These are phyloP conservation scores for Physocladia obscura DNA, from an alignment of 192 early-diverging fungal species.

Conservation along the genomic window DNA sequence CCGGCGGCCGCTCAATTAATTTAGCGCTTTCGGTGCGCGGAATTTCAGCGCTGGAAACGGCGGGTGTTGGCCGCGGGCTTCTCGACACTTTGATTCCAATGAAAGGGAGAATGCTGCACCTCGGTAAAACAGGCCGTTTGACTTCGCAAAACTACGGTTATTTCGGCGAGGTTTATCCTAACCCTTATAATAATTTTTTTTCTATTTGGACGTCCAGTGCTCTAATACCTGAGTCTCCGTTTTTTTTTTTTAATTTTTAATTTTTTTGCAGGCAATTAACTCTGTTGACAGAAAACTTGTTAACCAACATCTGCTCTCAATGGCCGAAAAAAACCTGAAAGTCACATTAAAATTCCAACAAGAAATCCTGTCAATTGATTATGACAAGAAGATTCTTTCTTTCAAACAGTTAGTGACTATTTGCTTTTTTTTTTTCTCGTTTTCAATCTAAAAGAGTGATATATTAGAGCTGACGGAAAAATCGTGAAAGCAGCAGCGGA, in stretches of 20 bases:
- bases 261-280: constrained; percentile 76
- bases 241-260: no score
- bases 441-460: no score
- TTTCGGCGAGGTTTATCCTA: constrained; percentile 68
- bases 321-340: constrained; percentile 63
- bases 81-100: constrained; percentile 79
- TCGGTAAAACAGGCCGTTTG: constrained; percentile 61
- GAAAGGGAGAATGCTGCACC: constrained; percentile 90
- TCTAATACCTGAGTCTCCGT: neutral
- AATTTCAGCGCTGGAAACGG: constrained; percentile 72
- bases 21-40: constrained; percentile 88
- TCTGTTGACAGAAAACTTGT: constrained; percentile 83
- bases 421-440: neutral
- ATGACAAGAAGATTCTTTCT: constrained; percentile 64
- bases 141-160: constrained; percentile 83
- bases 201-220: neutral
- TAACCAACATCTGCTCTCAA: constrained; percentile 77
- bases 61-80: constrained; percentile 62
- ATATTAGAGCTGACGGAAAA: constrained; percentile 15
- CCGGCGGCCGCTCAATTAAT: constrained; percentile 81
- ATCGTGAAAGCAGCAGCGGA: constrained; percentile 85
- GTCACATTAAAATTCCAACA: constrained; percentile 79
- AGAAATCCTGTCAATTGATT: constrained; percentile 65
- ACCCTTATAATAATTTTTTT: neutral
- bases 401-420: constrained; percentile 37